Conservation (phyloP, 108 stramenopile species). For the Cyclotella baltica region DNA sequence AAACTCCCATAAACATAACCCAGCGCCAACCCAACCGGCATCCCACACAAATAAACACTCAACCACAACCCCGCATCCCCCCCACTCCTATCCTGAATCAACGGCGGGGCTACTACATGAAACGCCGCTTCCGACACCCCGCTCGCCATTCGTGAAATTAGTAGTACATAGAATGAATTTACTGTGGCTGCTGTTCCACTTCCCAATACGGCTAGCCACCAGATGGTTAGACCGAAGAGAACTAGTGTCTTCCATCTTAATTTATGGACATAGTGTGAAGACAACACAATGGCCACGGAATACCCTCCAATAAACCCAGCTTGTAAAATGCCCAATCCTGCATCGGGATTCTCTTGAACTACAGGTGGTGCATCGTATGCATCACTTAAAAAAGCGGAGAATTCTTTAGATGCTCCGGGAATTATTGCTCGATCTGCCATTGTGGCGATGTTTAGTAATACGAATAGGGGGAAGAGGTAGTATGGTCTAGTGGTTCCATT, state of each 20-base stretch:
- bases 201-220: conserved; percentile 54
- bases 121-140: conserved; percentile 55
- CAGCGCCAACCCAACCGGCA: conserved; percentile 48
- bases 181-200: conserved; percentile 32
- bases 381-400: conserved; percentile 39
- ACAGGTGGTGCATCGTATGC: conserved; percentile 40
- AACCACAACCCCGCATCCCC: conserved; percentile 43
- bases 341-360: conserved; percentile 47
- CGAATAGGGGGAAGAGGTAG: conserved; percentile 54
- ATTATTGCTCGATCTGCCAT: conserved; percentile 58
- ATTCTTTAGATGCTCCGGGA: conserved; percentile 52
- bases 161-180: conserved; percentile 47
- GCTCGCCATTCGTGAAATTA: conserved; percentile 52
- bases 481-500: conserved; percentile 41
- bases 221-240: conserved; percentile 33
- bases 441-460: conserved; percentile 45
- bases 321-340: conserved; percentile 43
- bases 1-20: conserved; percentile 57
- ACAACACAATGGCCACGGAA: conserved; percentile 33
- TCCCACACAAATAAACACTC: conserved; percentile 43
- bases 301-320: conserved; percentile 58
- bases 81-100: conserved; percentile 58
- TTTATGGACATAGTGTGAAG: conserved; percentile 52
- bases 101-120: conserved; percentile 51
- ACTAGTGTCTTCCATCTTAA: conserved; percentile 55